Percentiles rank a stretch among this genome's conserved stretches.
Evolutionary conservation across 345 rosid genomes (phyloP).

Genomic region (Lagerstroemia speciosa): DNA sequence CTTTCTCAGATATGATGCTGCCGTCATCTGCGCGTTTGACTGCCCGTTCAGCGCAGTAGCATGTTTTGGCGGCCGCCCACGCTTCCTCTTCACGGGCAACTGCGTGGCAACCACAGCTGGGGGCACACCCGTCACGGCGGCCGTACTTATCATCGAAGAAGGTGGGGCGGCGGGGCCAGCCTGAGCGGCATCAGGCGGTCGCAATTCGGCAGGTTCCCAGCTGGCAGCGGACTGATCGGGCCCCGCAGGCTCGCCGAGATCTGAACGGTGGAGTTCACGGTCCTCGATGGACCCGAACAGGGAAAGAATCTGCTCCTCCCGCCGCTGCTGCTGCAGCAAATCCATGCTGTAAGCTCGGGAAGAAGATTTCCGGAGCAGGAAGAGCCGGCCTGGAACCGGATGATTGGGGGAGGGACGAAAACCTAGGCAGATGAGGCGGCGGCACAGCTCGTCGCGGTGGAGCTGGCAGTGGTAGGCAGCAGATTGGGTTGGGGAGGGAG

Average conservation of each 20-base stretch:
- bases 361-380: not conserved
- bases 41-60: slow-evolving; percentile 4
- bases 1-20: slow-evolving; percentile 7
- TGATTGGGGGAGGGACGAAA: not conserved
- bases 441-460: not conserved
- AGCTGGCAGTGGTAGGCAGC: not conserved
- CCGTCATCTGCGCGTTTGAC: slow-evolving; percentile 10
- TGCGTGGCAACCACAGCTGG: slow-evolving; percentile 8
- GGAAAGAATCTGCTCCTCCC: slow-evolving; percentile 12
- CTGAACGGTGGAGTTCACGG: slow-evolving; percentile 8
- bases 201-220: slow-evolving; percentile 29
- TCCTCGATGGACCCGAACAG: slow-evolving; percentile 12
- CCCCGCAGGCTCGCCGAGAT: slow-evolving; percentile 28
- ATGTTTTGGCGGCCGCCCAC: slow-evolving; percentile 68
- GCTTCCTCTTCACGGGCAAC: slow-evolving; percentile 38
- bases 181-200: slow-evolving; percentile 14
- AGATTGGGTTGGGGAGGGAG: slow-evolving; percentile 3
- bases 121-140: slow-evolving; percentile 13
- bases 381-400: too few species aligned
- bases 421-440: slow-evolving; percentile 7
- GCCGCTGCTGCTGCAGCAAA: slow-evolving; percentile 16
- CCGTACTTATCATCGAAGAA: slow-evolving; percentile 3
- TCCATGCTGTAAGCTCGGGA: slow-evolving; percentile 23
- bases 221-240: slow-evolving; percentile 49
- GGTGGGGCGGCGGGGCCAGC: not conserved